These are phyloP conservation scores for Aureobasidium sp. DNA, from an alignment of 2,329 filamentous ascomycete genomes.

Conservation along the genomic window DNA sequence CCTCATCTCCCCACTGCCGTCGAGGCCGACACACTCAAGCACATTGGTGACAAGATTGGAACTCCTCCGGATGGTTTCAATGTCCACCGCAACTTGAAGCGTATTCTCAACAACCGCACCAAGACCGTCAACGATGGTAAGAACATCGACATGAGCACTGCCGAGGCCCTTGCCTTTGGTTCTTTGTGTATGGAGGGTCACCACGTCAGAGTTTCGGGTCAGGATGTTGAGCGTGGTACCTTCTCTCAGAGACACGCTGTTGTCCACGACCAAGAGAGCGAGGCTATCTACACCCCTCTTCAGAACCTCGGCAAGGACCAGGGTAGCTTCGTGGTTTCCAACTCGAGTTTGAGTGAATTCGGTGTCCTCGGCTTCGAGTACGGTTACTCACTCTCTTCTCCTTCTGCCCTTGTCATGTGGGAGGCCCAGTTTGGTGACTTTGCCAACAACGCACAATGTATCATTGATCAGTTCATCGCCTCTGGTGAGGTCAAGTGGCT, in stretches of 20 bases:
- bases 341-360: conserved; percentile 77
- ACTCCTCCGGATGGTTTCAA: conserved; percentile 76
- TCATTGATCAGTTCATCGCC: conserved; percentile 97
- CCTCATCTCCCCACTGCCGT: conserved; percentile 86
- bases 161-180: conserved; percentile 91
- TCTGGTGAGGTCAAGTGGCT: conserved; percentile 98
- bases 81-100: conserved; percentile 92
- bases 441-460: conserved; percentile 98
- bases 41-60: conserved; percentile 77
- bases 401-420: conserved; percentile 97
- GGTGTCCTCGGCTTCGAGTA: conserved; percentile 91
- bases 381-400: conserved; percentile 93
- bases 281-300: conserved; percentile 86
- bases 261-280: conserved; percentile 93
- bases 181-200: conserved; percentile 86
- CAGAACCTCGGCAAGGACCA: conserved; percentile 86
- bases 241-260: conserved; percentile 98
- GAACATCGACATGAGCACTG: conserved; percentile 96
- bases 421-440: conserved; percentile 99
- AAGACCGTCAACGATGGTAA: conserved; percentile 90
- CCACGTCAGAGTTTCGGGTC: conserved; percentile 94
- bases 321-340: conserved; percentile 91
- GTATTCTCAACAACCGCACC: conserved; percentile 80
- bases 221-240: conserved; percentile 98
- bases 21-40: conserved; percentile 62